A percentile compares a stretch with the other conserved stretches of the same genome.
These are phyloP conservation scores for Lepraria neglecta DNA, from an alignment of 495 filamentous ascomycete genomes.

Conservation along the genomic window DNA sequence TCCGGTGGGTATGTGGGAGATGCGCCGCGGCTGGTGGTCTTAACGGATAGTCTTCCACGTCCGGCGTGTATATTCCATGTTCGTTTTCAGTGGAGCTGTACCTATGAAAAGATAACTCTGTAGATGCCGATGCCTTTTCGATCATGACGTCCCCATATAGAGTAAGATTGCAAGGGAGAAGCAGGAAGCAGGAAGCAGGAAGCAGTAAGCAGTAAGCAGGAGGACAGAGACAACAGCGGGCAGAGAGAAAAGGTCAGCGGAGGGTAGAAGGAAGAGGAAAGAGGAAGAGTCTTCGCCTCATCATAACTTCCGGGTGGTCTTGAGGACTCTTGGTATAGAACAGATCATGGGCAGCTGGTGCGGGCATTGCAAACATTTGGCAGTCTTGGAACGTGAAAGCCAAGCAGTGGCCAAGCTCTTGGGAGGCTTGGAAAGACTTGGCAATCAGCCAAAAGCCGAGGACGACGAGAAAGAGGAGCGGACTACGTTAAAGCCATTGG, in stretches of 20 bases:
- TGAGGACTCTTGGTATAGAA: conserved; percentile 5
- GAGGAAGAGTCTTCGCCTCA: conserved; percentile 8
- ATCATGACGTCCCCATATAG: conserved; percentile 3
- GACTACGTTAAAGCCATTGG: neutral
- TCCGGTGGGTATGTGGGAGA: neutral
- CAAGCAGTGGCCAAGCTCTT: neutral
- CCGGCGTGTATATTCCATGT: neutral
- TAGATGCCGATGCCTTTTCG: neutral
- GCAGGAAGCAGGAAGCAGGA: neutral
- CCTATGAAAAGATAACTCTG: neutral
- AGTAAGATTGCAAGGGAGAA: no score
- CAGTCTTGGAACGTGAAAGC: conserved; percentile 4
- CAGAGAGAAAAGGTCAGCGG: neutral
- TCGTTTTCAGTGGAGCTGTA: conserved; percentile 1
- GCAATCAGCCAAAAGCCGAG: conserved; percentile 9
- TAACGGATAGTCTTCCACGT: neutral
- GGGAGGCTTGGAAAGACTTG: conserved; percentile 8
- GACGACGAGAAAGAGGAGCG: neutral
- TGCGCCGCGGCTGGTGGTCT: neutral
- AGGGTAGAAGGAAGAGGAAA: neutral
- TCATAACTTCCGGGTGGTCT: neutral
- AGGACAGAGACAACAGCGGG: neutral
- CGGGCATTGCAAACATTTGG: neutral
- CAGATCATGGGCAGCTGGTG: neutral
- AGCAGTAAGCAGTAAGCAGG: neutral